Evolutionary conservation across 495 filamentous ascomycete genomes (phyloP), one percentile per base, ranked within the genome.

Genomic region (Podospora anserina): DNA sequence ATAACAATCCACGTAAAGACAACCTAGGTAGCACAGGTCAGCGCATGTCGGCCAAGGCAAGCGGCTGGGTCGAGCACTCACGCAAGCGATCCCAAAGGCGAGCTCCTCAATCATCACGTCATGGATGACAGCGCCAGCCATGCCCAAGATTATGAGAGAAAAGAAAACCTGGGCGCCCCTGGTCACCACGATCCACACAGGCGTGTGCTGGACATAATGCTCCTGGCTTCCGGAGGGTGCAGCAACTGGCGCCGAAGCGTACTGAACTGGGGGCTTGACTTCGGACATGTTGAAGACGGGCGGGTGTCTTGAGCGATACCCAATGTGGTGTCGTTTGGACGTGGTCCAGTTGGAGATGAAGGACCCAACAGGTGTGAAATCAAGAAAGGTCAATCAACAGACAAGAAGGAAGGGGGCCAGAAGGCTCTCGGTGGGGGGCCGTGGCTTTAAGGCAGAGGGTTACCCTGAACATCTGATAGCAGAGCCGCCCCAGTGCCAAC

Each of bases 1-100:
- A 75, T 74, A 11, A 83, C 71, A 61, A 83, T 72, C 79, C 78
- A 82, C 6, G 83, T 84, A 67, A 84, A 80, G 53, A 85, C 26
- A 57, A 72, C 70, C 83, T 85, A 64, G 2, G 56, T 4, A 13
- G 20, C 30, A 49, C 15, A 16, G 39, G 39, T 49, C 9, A 49
- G 9, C 39, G 13, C 39, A 49, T 11, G 7, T 11, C 39, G 13
- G 15, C 39, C 15, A 49, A 5, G 0, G 9, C 2, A 2, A 49
- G 7, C 39, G 9, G 15, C 39, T 49, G 39, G 39, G 39, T 11
- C 39, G 1, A 32, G 16, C 54, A 76, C 82, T 58, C 77, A 85
- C 83, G 63, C 76, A 78, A 61, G 80, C 80, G 20, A 80, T 55
- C 6, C 68, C 74, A 20, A 76, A 79, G 13, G 64, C 75, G 4